Evolutionary conservation across 257 asterid genomes (phyloP).

Genomic region (Nicotiana paniculata): DNA sequence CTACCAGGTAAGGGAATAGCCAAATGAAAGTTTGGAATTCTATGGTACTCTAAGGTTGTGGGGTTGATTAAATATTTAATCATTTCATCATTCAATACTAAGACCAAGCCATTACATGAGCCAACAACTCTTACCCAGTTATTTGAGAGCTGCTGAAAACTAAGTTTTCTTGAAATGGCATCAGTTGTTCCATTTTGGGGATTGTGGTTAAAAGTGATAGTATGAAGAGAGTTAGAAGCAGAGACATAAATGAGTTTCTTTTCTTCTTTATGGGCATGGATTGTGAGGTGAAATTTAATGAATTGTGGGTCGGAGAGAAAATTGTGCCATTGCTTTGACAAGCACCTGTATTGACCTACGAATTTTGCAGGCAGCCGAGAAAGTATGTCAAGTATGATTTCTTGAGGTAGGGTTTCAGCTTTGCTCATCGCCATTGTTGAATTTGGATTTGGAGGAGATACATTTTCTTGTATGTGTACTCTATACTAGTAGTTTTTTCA

Average conservation of each 20-base stretch:
- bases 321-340: neutral
- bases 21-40: neutral
- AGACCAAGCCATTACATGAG: neutral
- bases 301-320: conserved; percentile 21
- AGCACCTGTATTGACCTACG: neutral
- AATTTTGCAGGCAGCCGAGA: neutral
- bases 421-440: neutral
- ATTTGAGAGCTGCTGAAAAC: neutral
- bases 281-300: conserved; percentile 19
- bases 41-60: neutral
- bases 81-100: neutral
- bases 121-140: neutral
- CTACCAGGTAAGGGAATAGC: neutral
- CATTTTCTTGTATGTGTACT: too few relatives aligned
- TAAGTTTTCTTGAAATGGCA: neutral
- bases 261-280: conserved; percentile 5
- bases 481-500: too few relatives aligned
- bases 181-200: neutral
- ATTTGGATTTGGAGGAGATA: too few relatives aligned
- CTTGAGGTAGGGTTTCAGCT: neutral
- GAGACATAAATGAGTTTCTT: conserved; percentile 13
- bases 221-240: neutral
- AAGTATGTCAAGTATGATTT: neutral
- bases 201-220: neutral
- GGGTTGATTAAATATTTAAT: neutral